These are phyloP conservation scores for Yarrowia divulgata DNA, from an alignment of 805 yeast species.

Conservation along the genomic window DNA sequence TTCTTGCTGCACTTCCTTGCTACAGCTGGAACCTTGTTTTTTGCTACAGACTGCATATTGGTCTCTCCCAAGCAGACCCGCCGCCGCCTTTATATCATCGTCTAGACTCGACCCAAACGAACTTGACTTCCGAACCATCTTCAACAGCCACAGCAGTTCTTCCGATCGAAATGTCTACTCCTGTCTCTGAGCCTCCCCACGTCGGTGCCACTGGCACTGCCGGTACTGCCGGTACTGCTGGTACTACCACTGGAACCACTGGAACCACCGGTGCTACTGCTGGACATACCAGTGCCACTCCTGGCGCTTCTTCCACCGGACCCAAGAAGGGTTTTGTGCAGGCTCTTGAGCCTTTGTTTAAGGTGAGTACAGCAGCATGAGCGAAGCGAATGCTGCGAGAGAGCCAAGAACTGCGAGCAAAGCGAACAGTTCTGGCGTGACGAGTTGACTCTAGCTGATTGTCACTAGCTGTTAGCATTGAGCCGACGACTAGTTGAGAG, in stretches of 20 bases:
- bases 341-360: slow-evolving; percentile 35
- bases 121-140: slow-evolving; percentile 4
- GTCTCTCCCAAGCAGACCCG: slow-evolving; percentile 11
- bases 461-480: too few species aligned
- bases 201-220: not conserved
- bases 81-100: slow-evolving; percentile 3
- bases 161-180: slow-evolving; percentile 14
- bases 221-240: not conserved
- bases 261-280: not conserved
- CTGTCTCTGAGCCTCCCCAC: slow-evolving; percentile 2
- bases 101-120: too few species aligned
- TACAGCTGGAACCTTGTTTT: slow-evolving; percentile 40
- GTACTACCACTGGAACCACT: not conserved
- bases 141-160: too few species aligned
- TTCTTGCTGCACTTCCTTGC: slow-evolving; percentile 41
- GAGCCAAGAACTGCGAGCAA: too few species aligned
- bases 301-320: slow-evolving; percentile 27
- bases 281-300: slow-evolving; percentile 40
- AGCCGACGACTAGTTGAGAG: too few species aligned
- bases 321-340: slow-evolving; percentile 30
- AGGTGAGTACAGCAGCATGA: slow-evolving; percentile 30
- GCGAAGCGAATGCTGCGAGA: not conserved
- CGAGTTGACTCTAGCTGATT: too few species aligned
- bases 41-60: slow-evolving; percentile 2
- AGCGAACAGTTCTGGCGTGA: too few species aligned